These are phyloP conservation scores for Pythium scleroteichum DNA, from an alignment of 352 stramenopile species.

Conservation along the genomic window DNA sequence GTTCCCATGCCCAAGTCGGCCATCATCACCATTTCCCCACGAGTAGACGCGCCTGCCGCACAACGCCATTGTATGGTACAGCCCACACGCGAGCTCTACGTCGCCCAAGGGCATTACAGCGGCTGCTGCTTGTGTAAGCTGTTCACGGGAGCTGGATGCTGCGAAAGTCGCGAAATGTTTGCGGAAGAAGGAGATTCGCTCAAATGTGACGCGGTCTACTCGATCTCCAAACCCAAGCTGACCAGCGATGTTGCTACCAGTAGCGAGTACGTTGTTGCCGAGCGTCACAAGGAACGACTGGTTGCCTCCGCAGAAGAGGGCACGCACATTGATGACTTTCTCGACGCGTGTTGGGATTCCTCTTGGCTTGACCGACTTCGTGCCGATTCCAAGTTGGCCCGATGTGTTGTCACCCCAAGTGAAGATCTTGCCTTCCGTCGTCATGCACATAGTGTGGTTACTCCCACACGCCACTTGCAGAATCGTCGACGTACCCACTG, in stretches of 20 bases:
- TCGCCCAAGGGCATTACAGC: slow-evolving; percentile 26
- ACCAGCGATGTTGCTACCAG: slow-evolving; percentile 62
- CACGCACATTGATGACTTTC: slow-evolving; percentile 44
- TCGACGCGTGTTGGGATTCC: slow-evolving; percentile 49
- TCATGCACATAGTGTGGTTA: slow-evolving; percentile 69
- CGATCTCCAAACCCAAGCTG: slow-evolving; percentile 63
- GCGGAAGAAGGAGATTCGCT: slow-evolving; percentile 53
- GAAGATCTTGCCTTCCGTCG: slow-evolving; percentile 53
- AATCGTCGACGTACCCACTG: slow-evolving; percentile 40
- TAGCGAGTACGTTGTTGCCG: slow-evolving; percentile 53
- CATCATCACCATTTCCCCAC: slow-evolving; percentile 70
- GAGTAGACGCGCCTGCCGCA: slow-evolving; percentile 46
- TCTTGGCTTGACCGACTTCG: slow-evolving; percentile 30
- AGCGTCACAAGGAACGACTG: slow-evolving; percentile 67
- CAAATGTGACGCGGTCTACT: slow-evolving; percentile 44
- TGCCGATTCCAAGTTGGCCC: slow-evolving; percentile 56
- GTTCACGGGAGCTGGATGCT: slow-evolving; percentile 10
- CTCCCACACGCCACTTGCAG: slow-evolving; percentile 56
- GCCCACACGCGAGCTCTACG: slow-evolving; percentile 46
- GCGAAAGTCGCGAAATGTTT: slow-evolving; percentile 24
- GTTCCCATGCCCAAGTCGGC: slow-evolving; percentile 53
- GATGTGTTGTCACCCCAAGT: slow-evolving; percentile 67
- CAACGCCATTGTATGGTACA: slow-evolving; percentile 64
- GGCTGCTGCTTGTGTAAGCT: slow-evolving; percentile 5
- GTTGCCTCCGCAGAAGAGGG: slow-evolving; percentile 48